Conservation (phyloP, 2,329 filamentous ascomycete genomes). For the Huntiella decipiens region DNA sequence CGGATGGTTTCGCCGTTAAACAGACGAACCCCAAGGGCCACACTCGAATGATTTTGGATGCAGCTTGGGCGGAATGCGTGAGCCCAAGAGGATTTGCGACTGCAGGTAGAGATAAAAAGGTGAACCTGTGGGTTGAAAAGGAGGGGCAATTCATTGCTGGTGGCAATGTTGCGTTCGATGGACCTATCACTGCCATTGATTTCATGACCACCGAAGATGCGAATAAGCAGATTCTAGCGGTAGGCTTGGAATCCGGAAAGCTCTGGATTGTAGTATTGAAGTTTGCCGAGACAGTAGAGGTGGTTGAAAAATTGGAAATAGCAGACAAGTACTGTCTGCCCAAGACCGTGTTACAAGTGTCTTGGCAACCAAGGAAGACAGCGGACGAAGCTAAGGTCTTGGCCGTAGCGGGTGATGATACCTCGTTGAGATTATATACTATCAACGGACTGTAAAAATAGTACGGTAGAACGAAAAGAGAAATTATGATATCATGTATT, state of each 20-base stretch:
- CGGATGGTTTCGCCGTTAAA: constrained; percentile 33
- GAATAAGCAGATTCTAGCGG: constrained; percentile 25
- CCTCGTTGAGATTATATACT: constrained; percentile 38
- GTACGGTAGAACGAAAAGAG: not conserved
- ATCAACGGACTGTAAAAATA: constrained; percentile 17
- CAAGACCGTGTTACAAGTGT: constrained; percentile 45
- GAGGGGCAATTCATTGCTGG: constrained; percentile 14
- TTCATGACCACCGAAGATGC: constrained; percentile 27
- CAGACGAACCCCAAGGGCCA: constrained; percentile 68
- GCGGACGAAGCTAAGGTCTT: constrained; percentile 20
- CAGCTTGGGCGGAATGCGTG: constrained; percentile 53
- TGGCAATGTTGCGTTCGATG: constrained; percentile 29
- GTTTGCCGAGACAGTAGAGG: not conserved
- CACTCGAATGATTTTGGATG: constrained; percentile 78
- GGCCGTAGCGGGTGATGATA: constrained; percentile 40
- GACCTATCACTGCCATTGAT: constrained; percentile 53
- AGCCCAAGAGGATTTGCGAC: constrained; percentile 49
- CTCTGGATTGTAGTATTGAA: constrained; percentile 15
- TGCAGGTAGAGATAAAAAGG: constrained; percentile 71
- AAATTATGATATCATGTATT: not conserved
- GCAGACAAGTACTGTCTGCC: constrained; percentile 28
- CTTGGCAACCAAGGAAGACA: constrained; percentile 39
- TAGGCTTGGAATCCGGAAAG: constrained; percentile 37
- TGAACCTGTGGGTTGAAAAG: constrained; percentile 46
- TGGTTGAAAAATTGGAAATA: constrained; percentile 4